Evolutionary conservation across 495 filamentous ascomycete genomes (phyloP).

Genomic region (Hypomontagnella submonticulosa): DNA sequence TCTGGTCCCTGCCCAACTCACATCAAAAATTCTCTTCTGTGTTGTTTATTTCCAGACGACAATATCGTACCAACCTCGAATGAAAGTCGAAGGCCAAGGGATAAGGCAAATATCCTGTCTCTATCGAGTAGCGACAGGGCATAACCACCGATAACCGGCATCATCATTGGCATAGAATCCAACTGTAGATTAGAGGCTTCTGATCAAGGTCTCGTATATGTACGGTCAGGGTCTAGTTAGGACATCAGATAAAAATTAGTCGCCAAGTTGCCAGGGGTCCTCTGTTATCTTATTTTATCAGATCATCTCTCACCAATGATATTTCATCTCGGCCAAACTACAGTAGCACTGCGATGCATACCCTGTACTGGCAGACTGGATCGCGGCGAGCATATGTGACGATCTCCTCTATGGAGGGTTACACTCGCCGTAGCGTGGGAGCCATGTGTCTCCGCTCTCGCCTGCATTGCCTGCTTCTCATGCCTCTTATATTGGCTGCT

Average conservation of each 20-base stretch:
- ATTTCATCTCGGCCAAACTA: background rate
- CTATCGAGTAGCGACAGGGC: too few relatives aligned
- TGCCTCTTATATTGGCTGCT: background rate
- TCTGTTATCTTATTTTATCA: slow-evolving; percentile 14
- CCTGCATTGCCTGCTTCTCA: background rate
- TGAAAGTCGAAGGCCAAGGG: too few relatives aligned
- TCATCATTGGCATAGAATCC: background rate
- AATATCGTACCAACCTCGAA: too few relatives aligned
- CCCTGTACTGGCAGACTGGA: background rate
- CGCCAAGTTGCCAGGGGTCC: slow-evolving; percentile 7
- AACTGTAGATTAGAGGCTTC: background rate
- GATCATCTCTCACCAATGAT: slow-evolving; percentile 20
- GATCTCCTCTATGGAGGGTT: background rate
- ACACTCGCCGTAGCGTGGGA: background rate
- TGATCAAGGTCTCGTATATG: too few relatives aligned
- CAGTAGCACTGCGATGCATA: background rate
- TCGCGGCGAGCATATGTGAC: background rate
- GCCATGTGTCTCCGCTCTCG: slow-evolving; percentile 6
- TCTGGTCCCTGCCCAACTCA: too few relatives aligned
- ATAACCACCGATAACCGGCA: too few relatives aligned
- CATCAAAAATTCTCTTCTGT: too few relatives aligned
- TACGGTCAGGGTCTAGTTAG: too few relatives aligned
- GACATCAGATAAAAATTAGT: slow-evolving; percentile 12
- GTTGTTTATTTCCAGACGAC: too few relatives aligned
- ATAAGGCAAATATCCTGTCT: too few relatives aligned